Percentiles rank a stretch among this genome's conserved stretches.
Conservation (phyloP, 495 filamentous ascomycete genomes). For the Trichocladium antarcticum region DNA sequence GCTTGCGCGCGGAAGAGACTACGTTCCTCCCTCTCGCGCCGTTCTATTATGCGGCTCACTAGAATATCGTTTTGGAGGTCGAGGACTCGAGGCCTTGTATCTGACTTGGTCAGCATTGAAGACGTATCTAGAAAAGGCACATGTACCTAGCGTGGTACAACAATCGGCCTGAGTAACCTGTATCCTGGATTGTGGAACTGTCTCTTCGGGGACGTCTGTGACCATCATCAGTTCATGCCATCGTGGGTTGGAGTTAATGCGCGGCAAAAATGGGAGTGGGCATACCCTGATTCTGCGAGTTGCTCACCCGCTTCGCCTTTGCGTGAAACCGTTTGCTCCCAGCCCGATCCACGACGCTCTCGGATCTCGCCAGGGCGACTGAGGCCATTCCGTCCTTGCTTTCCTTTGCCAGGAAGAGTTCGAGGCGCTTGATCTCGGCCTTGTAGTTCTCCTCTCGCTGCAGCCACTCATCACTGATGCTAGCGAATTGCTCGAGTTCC, state of each 20-base stretch:
- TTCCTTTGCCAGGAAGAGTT: slow-evolving; percentile 35
- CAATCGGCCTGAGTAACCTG: too few species aligned
- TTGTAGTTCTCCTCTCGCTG: slow-evolving; percentile 33
- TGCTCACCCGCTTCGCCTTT: slow-evolving; percentile 22
- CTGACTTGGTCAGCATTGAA: not conserved
- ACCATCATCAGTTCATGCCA: slow-evolving; percentile 6
- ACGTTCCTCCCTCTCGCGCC: slow-evolving; percentile 10
- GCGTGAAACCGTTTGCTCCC: slow-evolving; percentile 26
- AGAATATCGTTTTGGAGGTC: slow-evolving; percentile 10
- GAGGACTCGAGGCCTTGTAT: slow-evolving; percentile 4
- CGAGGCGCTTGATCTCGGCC: slow-evolving; percentile 39
- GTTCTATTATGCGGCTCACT: slow-evolving; percentile 14
- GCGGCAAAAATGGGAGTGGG: too few species aligned
- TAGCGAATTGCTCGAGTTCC: slow-evolving; percentile 31
- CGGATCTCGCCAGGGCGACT: slow-evolving; percentile 35
- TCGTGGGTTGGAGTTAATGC: too few species aligned
- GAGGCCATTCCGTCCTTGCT: slow-evolving; percentile 38
- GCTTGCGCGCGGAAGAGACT: not conserved
- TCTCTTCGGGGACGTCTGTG: not conserved
- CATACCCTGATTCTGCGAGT: slow-evolving; percentile 11
- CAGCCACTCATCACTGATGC: slow-evolving; percentile 34
- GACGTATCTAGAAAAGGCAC: not conserved
- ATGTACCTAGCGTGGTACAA: too few species aligned
- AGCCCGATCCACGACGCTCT: slow-evolving; percentile 32
- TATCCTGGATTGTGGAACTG: not conserved